Base-by-base conservation (phyloP, 2,329 filamentous ascomycete species). In the Hypoxylon sp. region DNA sequence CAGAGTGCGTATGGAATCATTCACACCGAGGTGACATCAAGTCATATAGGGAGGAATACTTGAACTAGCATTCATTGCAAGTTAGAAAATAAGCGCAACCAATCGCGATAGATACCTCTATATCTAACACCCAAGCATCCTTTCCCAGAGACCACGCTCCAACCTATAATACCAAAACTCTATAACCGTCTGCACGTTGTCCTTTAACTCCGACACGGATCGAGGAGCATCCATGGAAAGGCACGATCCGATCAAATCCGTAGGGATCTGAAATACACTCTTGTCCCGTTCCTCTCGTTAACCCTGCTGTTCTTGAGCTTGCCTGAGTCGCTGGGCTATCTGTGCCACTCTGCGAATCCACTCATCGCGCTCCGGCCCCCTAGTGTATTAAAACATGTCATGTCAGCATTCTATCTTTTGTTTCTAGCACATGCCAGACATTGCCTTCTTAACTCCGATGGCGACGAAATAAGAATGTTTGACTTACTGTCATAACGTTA, bases 21-120 rank as follows among this genome's bases (percentile, higher is more conserved):
- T 48, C 23, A 19, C 2, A 25, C 28, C 14, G 34, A 41, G 21
- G 6, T 9, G 21, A 41, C 28, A 17, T 38, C 30, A 30, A n/a
- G n/a, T 13, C 32, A 2, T 6, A 17, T 46, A 36, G 11, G 23
- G 13, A 46, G 23, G 13, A 46, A 36, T 52, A 7, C 6, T 11
- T 13, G 36, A 32, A 36, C 13, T 13, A 17, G 1, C 28, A 25
- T 19, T 53, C 36, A 13, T n/a, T 14, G 11, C 28, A 19, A 38
- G 11, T 30, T 28, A 32, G 28, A n/a, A 32, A 30, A 5, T 5
- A 7, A 21, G 23, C 19, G 32, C 17, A 17, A 17, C 51, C 51
- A 57, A 50, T 62, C 60, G 60, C 45, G 43, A 56, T 14, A 17
- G 17, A 51, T 50, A 43, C 60, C n/a, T n/a, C n/a, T 21, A 32